Evolutionary conservation across 1,139 yeast genomes (phyloP).

Genomic region (Tardiomyces digboiensis): DNA sequence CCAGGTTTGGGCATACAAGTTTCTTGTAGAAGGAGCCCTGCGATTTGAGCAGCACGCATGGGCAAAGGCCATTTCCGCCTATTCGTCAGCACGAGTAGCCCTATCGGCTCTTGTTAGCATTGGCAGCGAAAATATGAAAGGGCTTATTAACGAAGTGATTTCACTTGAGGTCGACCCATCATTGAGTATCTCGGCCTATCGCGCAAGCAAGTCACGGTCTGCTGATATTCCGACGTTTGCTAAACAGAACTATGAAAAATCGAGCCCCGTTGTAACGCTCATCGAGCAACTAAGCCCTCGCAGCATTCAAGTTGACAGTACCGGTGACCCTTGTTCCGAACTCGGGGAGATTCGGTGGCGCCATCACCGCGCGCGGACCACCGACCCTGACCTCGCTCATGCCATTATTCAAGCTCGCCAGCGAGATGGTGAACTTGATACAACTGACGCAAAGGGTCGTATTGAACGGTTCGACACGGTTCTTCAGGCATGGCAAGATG

Average conservation of each 20-base stretch:
- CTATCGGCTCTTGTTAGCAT: constrained; percentile 36
- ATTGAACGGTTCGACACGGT: constrained; percentile 35
- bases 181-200: constrained; percentile 47
- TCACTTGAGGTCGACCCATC: constrained; percentile 63
- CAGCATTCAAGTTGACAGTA: constrained; percentile 10
- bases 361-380: constrained; percentile 55
- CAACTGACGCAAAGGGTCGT: constrained; percentile 13
- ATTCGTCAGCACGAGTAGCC: constrained; percentile 53
- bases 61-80: constrained; percentile 41
- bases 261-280: constrained; percentile 5
- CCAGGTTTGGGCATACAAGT: constrained; percentile 52
- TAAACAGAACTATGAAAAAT: constrained; percentile 7
- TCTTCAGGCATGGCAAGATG: constrained; percentile 47
- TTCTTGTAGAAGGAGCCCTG: constrained; percentile 51
- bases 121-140: constrained; percentile 25
- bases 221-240: constrained; percentile 25
- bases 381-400: constrained; percentile 66
- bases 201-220: constrained; percentile 20
- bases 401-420: constrained; percentile 31
- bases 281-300: constrained; percentile 12
- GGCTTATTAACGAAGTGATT: constrained; percentile 44
- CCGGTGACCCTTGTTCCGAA: constrained; percentile 13
- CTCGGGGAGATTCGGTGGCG: constrained; percentile 55
- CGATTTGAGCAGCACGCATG: constrained; percentile 53
- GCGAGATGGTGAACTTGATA: constrained; percentile 17